Conservation (phyloP, 305 asterid genomes). For the Caryopteris hybrid region DNA sequence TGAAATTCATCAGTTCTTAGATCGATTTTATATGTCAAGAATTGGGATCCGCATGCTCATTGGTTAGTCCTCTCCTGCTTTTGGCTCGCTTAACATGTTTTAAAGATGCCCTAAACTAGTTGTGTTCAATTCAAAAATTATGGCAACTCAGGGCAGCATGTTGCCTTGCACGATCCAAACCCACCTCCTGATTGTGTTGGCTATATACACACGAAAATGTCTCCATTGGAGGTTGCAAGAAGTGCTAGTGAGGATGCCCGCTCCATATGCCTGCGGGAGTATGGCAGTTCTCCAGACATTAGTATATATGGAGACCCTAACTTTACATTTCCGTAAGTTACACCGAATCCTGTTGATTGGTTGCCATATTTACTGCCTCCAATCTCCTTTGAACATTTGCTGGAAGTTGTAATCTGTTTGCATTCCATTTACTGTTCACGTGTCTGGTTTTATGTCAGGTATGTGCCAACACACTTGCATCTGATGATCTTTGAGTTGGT, state of each 20-base stretch:
- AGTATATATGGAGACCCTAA: conserved; percentile 83
- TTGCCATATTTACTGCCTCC: not conserved
- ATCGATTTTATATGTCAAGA: conserved; percentile 93
- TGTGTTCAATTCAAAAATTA: conserved; percentile 12
- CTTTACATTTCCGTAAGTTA: conserved; percentile 82
- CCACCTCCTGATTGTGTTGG: conserved; percentile 91
- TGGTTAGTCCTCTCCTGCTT: conserved; percentile 43
- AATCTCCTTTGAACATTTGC: too few relatives aligned
- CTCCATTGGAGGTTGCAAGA: conserved; percentile 82
- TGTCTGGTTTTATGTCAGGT: conserved; percentile 33
- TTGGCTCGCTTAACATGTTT: conserved; percentile 7
- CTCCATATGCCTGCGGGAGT: conserved; percentile 70
- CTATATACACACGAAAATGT: conserved; percentile 90
- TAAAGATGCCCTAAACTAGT: conserved; percentile 1
- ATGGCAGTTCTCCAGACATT: conserved; percentile 86
- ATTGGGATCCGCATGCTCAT: conserved; percentile 98
- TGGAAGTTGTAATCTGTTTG: too few relatives aligned
- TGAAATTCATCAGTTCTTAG: conserved; percentile 86
- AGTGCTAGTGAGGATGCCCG: conserved; percentile 93
- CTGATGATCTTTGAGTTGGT: conserved; percentile 96
- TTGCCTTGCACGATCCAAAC: conserved; percentile 86
- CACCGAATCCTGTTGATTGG: too few relatives aligned
- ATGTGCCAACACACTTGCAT: conserved; percentile 91
- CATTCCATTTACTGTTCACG: not conserved
- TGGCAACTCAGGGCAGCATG: conserved; percentile 85